phyloP scores from a whole-genome alignment of 139 green algal genomes.

The Monoraphidium neglectum region DNA sequence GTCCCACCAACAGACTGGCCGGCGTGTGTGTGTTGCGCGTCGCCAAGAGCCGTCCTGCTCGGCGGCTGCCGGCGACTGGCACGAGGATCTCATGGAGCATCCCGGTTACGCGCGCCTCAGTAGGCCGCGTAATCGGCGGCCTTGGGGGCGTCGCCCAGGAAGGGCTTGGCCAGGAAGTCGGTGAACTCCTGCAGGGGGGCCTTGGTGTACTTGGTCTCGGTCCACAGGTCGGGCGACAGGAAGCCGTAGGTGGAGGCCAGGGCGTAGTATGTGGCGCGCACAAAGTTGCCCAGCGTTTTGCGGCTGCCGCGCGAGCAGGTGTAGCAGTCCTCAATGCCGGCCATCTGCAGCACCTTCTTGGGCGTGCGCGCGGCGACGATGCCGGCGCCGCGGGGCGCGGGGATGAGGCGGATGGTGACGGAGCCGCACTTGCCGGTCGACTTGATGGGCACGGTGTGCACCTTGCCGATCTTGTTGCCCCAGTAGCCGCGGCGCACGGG shows the following conservation, averaged over 20 bases:
- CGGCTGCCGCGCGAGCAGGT: constrained; percentile 91
- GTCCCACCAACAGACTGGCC: no score
- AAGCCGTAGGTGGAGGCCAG: constrained; percentile 91
- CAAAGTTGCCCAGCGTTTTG: constrained; percentile 99
- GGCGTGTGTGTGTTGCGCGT: no score
- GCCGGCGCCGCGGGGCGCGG: constrained; percentile 95
- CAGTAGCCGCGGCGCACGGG: constrained; percentile 98
- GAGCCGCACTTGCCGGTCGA: constrained; percentile 97
- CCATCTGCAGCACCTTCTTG: constrained; percentile 99
- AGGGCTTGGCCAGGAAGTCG: constrained; percentile 82
- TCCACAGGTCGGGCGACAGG: constrained; percentile 98
- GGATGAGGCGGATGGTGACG: constrained; percentile 95
- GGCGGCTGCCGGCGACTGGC: no score
- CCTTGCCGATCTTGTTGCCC: constrained; percentile 97
- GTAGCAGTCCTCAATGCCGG: constrained; percentile 99
- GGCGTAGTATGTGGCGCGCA: constrained; percentile 82
- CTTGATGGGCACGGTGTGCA: constrained; percentile 93
- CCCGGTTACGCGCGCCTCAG: constrained; percentile 22
- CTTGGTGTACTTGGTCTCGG: constrained; percentile 92
- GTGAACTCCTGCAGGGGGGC: constrained; percentile 94
- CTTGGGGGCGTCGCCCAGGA: constrained; percentile 58
- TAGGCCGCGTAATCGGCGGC: constrained; percentile 30
- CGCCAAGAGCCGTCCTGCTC: no score
- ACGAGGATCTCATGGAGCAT: no score
- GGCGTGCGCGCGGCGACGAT: constrained; percentile 96